Percentiles rank a stretch among this genome's conserved stretches.
These are phyloP conservation scores for Trichoderma semiorbis DNA, from an alignment of 2,329 filamentous ascomycete genomes.

Conservation along the genomic window DNA sequence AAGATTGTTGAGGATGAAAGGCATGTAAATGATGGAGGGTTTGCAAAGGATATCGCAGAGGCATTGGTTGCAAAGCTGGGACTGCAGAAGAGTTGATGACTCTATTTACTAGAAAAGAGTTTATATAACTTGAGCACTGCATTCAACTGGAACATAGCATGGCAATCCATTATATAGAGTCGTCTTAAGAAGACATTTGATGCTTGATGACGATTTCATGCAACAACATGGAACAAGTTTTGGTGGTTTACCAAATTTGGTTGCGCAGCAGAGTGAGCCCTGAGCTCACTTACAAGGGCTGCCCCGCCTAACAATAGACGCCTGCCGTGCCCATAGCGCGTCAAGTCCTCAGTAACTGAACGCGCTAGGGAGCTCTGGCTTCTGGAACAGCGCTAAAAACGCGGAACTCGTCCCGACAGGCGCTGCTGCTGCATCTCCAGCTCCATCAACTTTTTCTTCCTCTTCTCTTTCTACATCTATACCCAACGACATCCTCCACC, in stretches of 20 bases:
- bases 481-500: not conserved
- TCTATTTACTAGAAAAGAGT: not conserved
- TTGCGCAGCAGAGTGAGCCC: too few relatives aligned
- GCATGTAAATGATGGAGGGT: slow-evolving; percentile 52
- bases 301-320: not conserved
- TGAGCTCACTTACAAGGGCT: not conserved
- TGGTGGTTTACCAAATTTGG: not conserved
- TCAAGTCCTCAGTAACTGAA: not conserved
- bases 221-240: not conserved
- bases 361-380: not conserved
- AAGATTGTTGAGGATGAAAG: slow-evolving; percentile 46
- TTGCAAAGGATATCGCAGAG: slow-evolving; percentile 47
- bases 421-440: not conserved
- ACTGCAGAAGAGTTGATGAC: not conserved
- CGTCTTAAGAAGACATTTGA: not conserved
- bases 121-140: too few relatives aligned
- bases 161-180: not conserved
- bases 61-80: slow-evolving; percentile 34
- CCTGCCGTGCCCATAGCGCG: not conserved
- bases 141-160: too few relatives aligned
- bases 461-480: not conserved
- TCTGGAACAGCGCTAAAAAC: not conserved
- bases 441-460: not conserved
- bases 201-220: not conserved
- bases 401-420: not conserved